Base-by-base conservation (phyloP, 2,329 filamentous ascomycete species). In the Macrophomina phaseolina region DNA sequence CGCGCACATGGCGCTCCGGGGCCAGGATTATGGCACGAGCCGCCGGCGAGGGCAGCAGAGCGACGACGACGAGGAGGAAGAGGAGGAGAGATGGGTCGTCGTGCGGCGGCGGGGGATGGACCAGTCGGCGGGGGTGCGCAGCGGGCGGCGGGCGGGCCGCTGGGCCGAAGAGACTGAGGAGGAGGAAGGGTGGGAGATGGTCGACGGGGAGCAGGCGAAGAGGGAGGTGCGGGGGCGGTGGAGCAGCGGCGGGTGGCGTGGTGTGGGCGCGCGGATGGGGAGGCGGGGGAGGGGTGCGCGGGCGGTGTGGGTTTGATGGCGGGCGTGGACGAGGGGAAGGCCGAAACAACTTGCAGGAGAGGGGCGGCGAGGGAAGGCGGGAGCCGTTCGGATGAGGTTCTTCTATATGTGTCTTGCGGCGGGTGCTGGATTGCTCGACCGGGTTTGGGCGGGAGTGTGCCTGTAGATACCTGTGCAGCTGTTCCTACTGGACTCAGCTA, bases 261-360 rank as follows among this genome's bases (percentile, higher is more conserved):
- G 4, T 23, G 28, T 6, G n/a, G 40, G 16, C n/a, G 28, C 7
- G 14, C 36, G 16, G 16, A 32, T 45, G 18, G n/a, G 14, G 23
- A 45, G 40, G 28, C 5, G 53, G 12, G 34, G 40, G 14, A 32
- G 46, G n/a, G 11, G 11, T 1, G 11, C n/a, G 45, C 36, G 32
- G 32, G 58, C 58, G 30, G 58, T 49, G 48, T 49, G 42, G 58
- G 45, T 38, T 4, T 49, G 58, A 62, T 23, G 42, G n/a, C 7
- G 12, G n/a, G 38, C 4, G 23, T 16, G 36, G n/a, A 18, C 32
- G n/a, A 23, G 52, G 34, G 18, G 46, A 30, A 23, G 12, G 12
- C 16, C 2, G 23, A 23, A 23, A 2, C 23, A 23, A 23, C 23
- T 23, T 23, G 23, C 23, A 23, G 23, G 23, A 23, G 23, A 23